Base-by-base conservation (phyloP, 805 yeast species). In the Wickerhamomyces bovis region DNA sequence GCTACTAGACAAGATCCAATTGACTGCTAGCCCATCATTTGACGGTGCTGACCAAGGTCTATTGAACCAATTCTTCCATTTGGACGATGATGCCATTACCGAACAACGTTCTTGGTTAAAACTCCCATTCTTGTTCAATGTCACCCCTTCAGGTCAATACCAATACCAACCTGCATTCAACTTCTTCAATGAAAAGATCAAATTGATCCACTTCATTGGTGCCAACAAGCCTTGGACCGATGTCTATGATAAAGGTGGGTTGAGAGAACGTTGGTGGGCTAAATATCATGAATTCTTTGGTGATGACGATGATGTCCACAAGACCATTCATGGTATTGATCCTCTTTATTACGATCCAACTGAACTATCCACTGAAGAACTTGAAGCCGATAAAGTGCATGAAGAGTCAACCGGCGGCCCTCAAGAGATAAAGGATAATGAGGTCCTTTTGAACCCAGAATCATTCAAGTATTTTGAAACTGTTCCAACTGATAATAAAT, bases 41-140 rank as follows among this genome's bases (percentile, higher is more conserved):
- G 96, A 88, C 61, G 96, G 96, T 36, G 94, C 95, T 2, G 96
- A 88, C 64, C 96, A 88, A 64, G 96, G 96, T 3, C 68, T 88
- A 39, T 69, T 88, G 53, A 88, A 89, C 62, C 83, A 83, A 56
- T 82, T 73, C 58, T 86, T 85, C 53, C 58, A 46, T 39, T 44
- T 53, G 12, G 57, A 59, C 47, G 6, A 42, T 2, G 19, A 22
- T 26, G 19, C 36, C 18, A 38, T 23, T 6, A 11, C 42, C 2
- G 35, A 25, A 6, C 19, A 43, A 41, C 31, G 51, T 45, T 38
- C 63, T 18, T 90, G 97, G 97, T 64, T 71, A 28, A 73, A 78
- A 41, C 66, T 94, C 42, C 90, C 97, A 2, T 92, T 90, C 56
- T 55, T 78, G 41, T 92, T 80, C 70, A 92, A 92, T 59, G 95